A percentile compares a stretch with the other conserved stretches of the same genome.
Evolutionary conservation across 352 stramenopile genomes (phyloP).

Genomic region (Globisporangium polare): DNA sequence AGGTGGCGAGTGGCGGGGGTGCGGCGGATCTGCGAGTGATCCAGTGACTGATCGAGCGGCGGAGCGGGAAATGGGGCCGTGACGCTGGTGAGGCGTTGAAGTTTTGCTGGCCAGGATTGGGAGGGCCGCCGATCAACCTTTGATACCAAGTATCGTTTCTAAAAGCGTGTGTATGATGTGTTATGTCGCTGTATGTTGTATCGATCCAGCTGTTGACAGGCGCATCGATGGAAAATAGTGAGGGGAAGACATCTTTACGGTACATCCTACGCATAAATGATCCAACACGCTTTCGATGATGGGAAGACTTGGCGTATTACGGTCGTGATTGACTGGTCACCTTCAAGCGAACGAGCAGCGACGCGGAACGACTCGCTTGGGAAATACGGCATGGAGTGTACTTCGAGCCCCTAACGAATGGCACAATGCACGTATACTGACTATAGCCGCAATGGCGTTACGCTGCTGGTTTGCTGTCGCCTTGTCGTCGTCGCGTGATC

Average conservation of each 20-base stretch:
- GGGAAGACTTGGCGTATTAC: not conserved
- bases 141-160: not conserved
- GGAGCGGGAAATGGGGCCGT: not conserved
- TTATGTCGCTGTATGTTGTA: not conserved
- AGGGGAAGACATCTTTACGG: not conserved
- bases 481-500: slow-evolving; percentile 6
- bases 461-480: slow-evolving; percentile 11
- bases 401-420: too few species aligned
- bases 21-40: slow-evolving; percentile 9
- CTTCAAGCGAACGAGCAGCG: not conserved
- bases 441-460: not conserved
- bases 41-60: not conserved
- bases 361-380: not conserved
- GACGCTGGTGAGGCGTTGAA: not conserved
- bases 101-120: not conserved
- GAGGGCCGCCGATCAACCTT: too few species aligned
- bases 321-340: not conserved
- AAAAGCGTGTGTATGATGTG: not conserved
- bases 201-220: not conserved
- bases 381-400: too few species aligned
- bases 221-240: not conserved
- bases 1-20: not conserved
- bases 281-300: slow-evolving; percentile 2
- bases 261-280: not conserved
- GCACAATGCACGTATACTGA: not conserved